Evolutionary conservation across 2,329 filamentous ascomycete species (phyloP).

Genomic region (Ophiostoma himal-ulmi): DNA sequence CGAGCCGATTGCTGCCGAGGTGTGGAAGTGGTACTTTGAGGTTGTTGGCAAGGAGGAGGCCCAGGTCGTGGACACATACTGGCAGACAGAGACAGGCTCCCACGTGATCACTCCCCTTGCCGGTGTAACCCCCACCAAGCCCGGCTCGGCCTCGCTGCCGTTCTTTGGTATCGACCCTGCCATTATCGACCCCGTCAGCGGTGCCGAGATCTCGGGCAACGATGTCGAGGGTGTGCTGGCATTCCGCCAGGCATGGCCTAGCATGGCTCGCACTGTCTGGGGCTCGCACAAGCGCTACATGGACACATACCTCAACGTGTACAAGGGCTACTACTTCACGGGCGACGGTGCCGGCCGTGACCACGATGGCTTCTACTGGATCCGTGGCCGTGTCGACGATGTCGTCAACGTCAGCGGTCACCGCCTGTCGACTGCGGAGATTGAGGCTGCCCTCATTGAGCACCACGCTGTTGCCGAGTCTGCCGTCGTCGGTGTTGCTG

Average conservation of each 20-base stretch:
- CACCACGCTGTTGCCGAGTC: conserved; percentile 86
- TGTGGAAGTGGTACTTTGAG: conserved; percentile 99
- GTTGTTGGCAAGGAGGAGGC: conserved; percentile 87
- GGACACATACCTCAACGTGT: conserved; percentile 97
- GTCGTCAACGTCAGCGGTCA: conserved; percentile 98
- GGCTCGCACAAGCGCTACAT: conserved; percentile 97
- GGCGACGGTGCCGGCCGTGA: conserved; percentile 93
- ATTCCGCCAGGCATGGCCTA: conserved; percentile 97
- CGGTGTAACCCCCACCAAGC: conserved; percentile 92
- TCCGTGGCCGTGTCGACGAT: conserved; percentile 94
- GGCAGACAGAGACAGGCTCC: conserved; percentile 98
- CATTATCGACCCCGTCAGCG: conserved; percentile 93
- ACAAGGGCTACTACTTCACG: conserved; percentile 96
- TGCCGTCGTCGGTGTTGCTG: conserved; percentile 85
- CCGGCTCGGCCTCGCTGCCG: conserved; percentile 87
- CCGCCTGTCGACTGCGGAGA: conserved; percentile 92
- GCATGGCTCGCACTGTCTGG: conserved; percentile 97
- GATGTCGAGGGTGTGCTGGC: conserved; percentile 95
- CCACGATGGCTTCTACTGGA: conserved; percentile 99
- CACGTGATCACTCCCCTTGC: conserved; percentile 92
- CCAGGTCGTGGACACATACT: conserved; percentile 96
- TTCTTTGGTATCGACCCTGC: conserved; percentile 98
- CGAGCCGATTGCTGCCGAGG: conserved; percentile 93
- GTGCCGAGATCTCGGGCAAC: conserved; percentile 88
- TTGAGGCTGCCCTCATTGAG: conserved; percentile 93